Conservation (phyloP, 163 green algal genomes). For the Chlamydomonas reinhardtii region DNA sequence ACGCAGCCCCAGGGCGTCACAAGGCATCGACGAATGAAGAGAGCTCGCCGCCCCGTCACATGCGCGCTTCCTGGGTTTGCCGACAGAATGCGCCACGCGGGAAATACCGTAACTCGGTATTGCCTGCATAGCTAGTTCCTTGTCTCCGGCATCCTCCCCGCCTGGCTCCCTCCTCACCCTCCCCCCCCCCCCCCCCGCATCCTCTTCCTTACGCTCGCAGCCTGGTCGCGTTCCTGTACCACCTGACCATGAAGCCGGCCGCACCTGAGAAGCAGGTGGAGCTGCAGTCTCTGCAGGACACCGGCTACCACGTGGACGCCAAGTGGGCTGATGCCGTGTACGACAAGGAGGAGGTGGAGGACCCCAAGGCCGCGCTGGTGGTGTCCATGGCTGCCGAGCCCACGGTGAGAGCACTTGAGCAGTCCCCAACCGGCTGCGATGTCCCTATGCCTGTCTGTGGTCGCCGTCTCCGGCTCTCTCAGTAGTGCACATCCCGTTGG, state of each 20-base stretch:
- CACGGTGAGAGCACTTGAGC: neutral
- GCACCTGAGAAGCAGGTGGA: neutral
- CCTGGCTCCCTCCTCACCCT: neutral
- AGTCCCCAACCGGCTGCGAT: too few species aligned
- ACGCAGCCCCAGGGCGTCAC: too few species aligned
- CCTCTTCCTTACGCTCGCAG: neutral
- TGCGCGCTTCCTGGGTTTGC: too few species aligned
- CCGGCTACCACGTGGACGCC: conserved; percentile 1
- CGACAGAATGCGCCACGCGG: too few species aligned
- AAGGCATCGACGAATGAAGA: too few species aligned
- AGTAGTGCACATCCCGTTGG: too few species aligned
- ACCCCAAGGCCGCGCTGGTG: neutral
- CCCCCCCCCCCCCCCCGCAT: neutral
- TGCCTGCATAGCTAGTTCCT: too few species aligned
- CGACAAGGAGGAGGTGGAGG: neutral
- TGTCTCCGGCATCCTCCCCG: too few species aligned
- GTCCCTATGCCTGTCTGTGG: too few species aligned
- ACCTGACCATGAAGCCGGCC: neutral
- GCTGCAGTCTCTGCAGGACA: neutral
- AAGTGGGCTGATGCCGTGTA: conserved; percentile 15
- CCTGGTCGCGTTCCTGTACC: neutral
- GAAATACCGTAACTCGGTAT: too few species aligned
- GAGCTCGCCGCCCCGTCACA: too few species aligned
- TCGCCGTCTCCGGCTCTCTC: too few species aligned
- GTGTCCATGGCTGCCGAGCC: neutral